Evolutionary conservation across 345 rosid species (phyloP), one percentile per base, ranked within the genome.

Genomic region (Trapa bicornis): DNA sequence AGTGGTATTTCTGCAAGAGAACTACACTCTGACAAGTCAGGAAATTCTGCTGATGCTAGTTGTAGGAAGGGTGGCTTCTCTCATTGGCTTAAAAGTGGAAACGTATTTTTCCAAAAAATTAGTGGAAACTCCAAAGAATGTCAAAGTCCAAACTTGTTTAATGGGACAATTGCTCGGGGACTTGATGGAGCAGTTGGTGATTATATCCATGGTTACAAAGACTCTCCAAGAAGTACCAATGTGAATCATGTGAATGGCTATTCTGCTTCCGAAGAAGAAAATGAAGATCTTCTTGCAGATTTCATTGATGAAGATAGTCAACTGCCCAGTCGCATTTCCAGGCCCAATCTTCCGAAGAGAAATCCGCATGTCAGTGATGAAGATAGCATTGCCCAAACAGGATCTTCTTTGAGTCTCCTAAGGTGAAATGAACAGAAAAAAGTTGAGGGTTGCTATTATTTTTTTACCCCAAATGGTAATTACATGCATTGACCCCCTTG

Each of bases 251-350:
- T 67, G 47, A 91, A 83, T 45, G 88, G 97, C 62, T 80, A 77
- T 74, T 74, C 88, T 63, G 73, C 78, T 69, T 71, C 81, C 22
- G 97, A 89, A 75, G 97, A 95, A 75, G 97, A 95, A 82, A 85
- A 91, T 76, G 99, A 95, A 81, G 97, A 91, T 81, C 88, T 91
- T 71, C 96, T 85, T 74, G 99, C 97, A 37, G 97, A 95, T 77
- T 91, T 86, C 71, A 91, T 95, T 74, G 99, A 95, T 16, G 99
- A 95, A 77, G 97, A 91, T 73, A 95, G 99, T 82, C 99, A 94
- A 81, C 99, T 87, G 64, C 97, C 97, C 38, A 91, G 97, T 82
- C 82, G 92, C 76, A 87, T 85, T 75, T 87, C 88, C 60, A 91
- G 82, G 75, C 73, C 78, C 57, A 79, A 64, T 65, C 60, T 48